Base-by-base conservation (phyloP, 805 yeast genomes). In the Candida parachauliodes region DNA sequence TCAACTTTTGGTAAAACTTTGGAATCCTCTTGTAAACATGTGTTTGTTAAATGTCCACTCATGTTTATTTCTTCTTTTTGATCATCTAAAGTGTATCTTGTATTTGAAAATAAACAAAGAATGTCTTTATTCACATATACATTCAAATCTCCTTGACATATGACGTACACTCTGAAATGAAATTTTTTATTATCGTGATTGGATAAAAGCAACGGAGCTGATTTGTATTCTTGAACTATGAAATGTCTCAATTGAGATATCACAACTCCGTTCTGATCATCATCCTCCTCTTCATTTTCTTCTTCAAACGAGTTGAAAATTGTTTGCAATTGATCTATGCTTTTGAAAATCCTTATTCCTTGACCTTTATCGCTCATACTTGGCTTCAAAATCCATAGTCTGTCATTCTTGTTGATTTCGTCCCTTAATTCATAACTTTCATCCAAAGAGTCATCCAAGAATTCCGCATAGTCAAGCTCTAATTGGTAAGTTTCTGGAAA, bases 321-420 rank as follows among this genome's bases (percentile, higher is more conserved):
- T 3, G 60, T 72, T 57, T 89, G 96, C 34, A 93, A 65, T 50
- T 88, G 93, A 7, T 80, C 86, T 24, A 87, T 69, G 0, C 88
- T 80, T 38, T 71, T 72, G 64, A 93, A 93, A 0, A 93, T 60
- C 27, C 96, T 66, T 34, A 93, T 91, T 0, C 98, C 98, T 56
- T 93, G 96, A 8, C 96, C 98, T 55, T 91, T 82, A 55, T 93
- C 98, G 52, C 95, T 84, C 96, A 93, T 88, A 46, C 95, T 81
- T 11, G 98, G 98, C 55, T 93, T 93, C 55, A 93, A 70, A 26
- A 93, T 93, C 89, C 94, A 91, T 32, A 82, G 76, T 46, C 74
- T 77, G 12, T 67, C 71, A 10, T 76, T 77, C 8, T 59, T 56
- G 42, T 81, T 82, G 23, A 93, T 64, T 48, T 84, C 96, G 36